phyloP scores from a whole-genome alignment of 2,329 filamentous ascomycete genomes.

The Botrytis fabae region DNA sequence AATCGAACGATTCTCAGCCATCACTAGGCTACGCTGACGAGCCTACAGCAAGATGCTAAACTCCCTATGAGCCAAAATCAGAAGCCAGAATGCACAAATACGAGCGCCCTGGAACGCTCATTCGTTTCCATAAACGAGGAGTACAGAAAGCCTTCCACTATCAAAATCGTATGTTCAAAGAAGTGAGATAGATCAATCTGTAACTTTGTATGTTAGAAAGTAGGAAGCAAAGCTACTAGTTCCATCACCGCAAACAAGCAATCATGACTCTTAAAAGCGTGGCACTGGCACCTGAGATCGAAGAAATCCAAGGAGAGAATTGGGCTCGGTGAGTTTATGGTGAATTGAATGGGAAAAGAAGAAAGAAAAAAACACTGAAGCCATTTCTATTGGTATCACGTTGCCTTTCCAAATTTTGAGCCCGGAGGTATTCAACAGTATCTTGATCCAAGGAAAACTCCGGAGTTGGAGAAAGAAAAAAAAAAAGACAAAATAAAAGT shows the following conservation, averaged over 20 bases:
- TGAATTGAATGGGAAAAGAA: not conserved
- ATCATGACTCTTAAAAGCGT: not conserved
- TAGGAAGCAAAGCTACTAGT: not conserved
- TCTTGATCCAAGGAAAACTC: not conserved
- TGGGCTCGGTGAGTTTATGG: not conserved
- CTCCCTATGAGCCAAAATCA: not conserved
- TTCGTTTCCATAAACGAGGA: not conserved
- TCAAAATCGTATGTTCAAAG: not conserved
- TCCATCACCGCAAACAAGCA: not conserved
- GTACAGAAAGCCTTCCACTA: not conserved
- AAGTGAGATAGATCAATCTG: not conserved
- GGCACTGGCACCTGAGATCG: not conserved
- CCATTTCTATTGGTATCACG: not conserved
- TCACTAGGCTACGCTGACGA: not conserved
- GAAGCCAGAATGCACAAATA: not conserved
- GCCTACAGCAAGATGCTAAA: not conserved
- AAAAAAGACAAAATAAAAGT: not conserved
- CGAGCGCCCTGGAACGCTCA: not conserved
- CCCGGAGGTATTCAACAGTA: not conserved
- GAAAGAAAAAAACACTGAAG: not conserved
- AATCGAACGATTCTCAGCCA: not conserved
- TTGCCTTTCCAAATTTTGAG: rapidly evolving
- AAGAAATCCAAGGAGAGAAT: not conserved
- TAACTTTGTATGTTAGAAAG: too few relatives aligned
- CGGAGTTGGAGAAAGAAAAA: not conserved